Conservation (phyloP, 164 flowering plant genomes). For the Vitis rotundifolia region DNA sequence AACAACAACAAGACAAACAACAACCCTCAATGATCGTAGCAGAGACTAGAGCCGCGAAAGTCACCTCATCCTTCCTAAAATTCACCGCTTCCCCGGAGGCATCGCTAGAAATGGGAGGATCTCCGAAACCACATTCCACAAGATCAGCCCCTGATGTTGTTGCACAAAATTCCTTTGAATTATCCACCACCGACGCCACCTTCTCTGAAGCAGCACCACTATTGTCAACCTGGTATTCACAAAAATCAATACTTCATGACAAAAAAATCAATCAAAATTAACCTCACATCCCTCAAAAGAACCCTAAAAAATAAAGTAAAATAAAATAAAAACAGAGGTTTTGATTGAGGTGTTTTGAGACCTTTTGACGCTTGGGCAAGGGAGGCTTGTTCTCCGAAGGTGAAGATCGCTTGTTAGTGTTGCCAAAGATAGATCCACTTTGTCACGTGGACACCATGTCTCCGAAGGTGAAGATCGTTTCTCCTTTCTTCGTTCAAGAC, state of each 20-base stretch:
- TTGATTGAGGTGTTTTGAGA: too few relatives aligned
- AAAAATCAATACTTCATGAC: background rate
- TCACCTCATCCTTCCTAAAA: constrained; percentile 23
- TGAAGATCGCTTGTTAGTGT: constrained; percentile 58
- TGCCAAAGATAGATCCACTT: constrained; percentile 71
- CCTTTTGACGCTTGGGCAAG: too few relatives aligned
- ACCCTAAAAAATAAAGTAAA: constrained; percentile 13
- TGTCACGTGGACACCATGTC: constrained; percentile 88
- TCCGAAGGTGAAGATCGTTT: constrained; percentile 17
- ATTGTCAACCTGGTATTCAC: too few relatives aligned
- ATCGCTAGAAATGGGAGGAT: constrained; percentile 29
- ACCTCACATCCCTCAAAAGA: constrained; percentile 1
- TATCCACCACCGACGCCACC: constrained; percentile 39
- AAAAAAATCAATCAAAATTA: constrained; percentile 1
- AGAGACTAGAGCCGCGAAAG: constrained; percentile 23
- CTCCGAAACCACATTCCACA: constrained; percentile 39
- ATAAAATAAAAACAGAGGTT: too few relatives aligned
- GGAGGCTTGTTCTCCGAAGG: constrained; percentile 68
- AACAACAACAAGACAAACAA: too few relatives aligned
- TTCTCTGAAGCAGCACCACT: constrained; percentile 52
- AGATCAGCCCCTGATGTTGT: constrained; percentile 40
- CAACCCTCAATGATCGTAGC: constrained; percentile 48
- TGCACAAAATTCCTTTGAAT: constrained; percentile 46
- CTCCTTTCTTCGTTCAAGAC: constrained; percentile 5
- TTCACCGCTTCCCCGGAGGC: constrained; percentile 13